Conservation (phyloP, 2,329 filamentous ascomycete species). For the Colletotrichum caudatum region DNA sequence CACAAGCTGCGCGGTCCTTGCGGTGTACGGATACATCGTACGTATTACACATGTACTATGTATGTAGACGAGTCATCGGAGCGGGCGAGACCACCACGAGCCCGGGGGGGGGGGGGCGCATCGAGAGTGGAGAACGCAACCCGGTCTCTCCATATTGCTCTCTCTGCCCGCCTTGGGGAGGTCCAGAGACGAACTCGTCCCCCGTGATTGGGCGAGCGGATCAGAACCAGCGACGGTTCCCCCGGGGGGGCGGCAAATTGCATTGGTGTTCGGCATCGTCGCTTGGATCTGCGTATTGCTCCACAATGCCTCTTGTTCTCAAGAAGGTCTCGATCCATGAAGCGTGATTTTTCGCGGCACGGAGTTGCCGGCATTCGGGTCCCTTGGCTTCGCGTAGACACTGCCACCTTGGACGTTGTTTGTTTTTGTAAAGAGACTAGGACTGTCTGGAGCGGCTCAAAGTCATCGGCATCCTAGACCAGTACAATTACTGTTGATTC, state of each 20-base stretch:
- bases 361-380: background rate
- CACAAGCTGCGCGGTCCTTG: background rate
- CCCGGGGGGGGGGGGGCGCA: background rate
- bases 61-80: background rate
- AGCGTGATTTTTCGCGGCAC: background rate
- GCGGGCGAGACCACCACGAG: background rate
- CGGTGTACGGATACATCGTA: background rate
- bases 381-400: too few species aligned
- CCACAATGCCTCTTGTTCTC: background rate
- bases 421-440: too few species aligned
- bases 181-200: slow-evolving; percentile 1
- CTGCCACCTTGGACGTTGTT: too few species aligned
- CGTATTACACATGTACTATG: too few species aligned
- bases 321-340: background rate
- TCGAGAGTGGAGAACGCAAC: slow-evolving; percentile 11
- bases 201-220: slow-evolving; percentile 1
- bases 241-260: background rate
- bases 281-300: background rate
- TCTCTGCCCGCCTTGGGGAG: slow-evolving; percentile 12
- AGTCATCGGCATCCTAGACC: too few species aligned
- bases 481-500: too few species aligned
- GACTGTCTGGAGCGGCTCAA: too few species aligned
- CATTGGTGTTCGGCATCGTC: slow-evolving; percentile 18
- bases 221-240: background rate
- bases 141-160: background rate